Percentiles rank a stretch among this genome's conserved stretches.
phyloP scores from a whole-genome alignment of 768 basidiomycete species.

The Punctularia strigosozonata region DNA sequence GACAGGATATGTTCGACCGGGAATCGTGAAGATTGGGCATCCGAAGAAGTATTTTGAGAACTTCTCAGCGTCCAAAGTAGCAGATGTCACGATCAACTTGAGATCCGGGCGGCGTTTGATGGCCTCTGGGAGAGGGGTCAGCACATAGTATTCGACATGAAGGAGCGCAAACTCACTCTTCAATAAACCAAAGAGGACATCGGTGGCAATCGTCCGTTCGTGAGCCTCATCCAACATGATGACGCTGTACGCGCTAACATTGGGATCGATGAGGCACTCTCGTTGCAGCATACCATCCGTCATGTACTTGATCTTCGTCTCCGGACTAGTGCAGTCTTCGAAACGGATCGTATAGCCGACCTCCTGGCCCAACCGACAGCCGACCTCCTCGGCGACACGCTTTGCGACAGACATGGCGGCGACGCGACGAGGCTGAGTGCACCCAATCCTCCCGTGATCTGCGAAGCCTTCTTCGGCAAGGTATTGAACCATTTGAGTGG shows the following conservation, averaged over 20 bases:
- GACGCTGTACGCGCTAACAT: constrained; percentile 86
- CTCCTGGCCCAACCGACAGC: constrained; percentile 93
- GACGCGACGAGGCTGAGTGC: constrained; percentile 98
- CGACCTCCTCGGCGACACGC: constrained; percentile 96
- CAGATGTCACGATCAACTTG: constrained; percentile 96
- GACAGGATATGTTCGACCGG: constrained; percentile 98
- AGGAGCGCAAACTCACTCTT: constrained; percentile 47
- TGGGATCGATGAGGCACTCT: constrained; percentile 92
- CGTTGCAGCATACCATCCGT: constrained; percentile 99
- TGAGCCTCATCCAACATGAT: constrained; percentile 99
- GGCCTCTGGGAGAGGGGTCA: constrained; percentile 52
- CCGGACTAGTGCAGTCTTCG: constrained; percentile 97
- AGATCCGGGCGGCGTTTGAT: constrained; percentile 91
- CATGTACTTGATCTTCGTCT: constrained; percentile 99
- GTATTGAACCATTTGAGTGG: constrained; percentile 98
- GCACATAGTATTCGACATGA: neutral
- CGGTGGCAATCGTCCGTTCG: constrained; percentile 96
- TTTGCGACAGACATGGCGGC: constrained; percentile 99
- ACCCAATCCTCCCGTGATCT: constrained; percentile 85
- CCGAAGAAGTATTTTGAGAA: constrained; percentile 99
- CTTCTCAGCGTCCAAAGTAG: constrained; percentile 98
- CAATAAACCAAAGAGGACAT: constrained; percentile 90
- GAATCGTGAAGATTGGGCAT: constrained; percentile 98
- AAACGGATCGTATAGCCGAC: constrained; percentile 99
- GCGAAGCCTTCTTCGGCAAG: constrained; percentile 91